Conservation (phyloP, 306 rosid genomes). For the Prinsepia uniflora region DNA sequence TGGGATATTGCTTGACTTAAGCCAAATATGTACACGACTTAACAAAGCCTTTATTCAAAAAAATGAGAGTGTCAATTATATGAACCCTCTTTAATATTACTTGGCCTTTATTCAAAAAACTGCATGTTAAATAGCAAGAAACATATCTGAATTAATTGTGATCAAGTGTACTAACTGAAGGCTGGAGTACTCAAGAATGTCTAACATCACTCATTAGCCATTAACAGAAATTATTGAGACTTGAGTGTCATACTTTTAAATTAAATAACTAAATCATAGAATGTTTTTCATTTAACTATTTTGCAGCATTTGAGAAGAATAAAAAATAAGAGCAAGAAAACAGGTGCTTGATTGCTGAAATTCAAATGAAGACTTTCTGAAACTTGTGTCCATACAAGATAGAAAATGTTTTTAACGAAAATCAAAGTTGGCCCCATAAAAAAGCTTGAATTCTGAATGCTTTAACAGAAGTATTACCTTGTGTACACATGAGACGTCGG, state of each 20-base stretch:
- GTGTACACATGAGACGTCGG: constrained; percentile 87
- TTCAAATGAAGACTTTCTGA: neutral
- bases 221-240: neutral
- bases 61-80: neutral
- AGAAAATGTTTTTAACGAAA: neutral
- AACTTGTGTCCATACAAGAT: neutral
- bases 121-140: neutral
- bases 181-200: neutral
- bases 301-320: neutral
- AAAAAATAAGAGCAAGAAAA: neutral
- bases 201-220: neutral
- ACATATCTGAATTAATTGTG: neutral
- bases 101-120: neutral
- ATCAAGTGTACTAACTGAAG: neutral
- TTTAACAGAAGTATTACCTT: constrained; percentile 45
- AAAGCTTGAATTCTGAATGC: neutral
- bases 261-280: neutral
- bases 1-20: neutral
- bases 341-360: neutral
- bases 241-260: neutral
- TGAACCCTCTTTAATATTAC: neutral
- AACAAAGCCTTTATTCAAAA: neutral
- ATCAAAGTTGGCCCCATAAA: neutral
- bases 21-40: neutral
- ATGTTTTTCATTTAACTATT: neutral